Percentiles rank a stretch among this genome's conserved stretches.
phyloP scores from a whole-genome alignment of 176 grass and related monocot genomes.

The Lolium rigidum region DNA sequence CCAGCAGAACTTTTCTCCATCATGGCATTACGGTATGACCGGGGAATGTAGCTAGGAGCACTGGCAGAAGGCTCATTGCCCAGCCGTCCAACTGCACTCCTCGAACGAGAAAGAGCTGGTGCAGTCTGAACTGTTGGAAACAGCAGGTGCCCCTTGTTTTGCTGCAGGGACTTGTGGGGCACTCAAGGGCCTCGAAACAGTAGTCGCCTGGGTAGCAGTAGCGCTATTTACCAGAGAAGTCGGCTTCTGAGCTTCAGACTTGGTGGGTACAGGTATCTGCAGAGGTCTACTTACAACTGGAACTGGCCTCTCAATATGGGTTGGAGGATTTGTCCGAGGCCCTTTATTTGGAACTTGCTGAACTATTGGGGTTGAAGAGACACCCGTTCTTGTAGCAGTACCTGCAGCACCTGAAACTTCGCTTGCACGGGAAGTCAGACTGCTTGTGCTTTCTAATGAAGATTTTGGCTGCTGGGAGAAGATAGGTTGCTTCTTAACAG shows the following conservation, averaged over 20 bases:
- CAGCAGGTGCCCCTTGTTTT: slow-evolving; percentile 49
- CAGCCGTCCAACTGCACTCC: slow-evolving; percentile 72
- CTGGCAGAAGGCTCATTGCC: slow-evolving; percentile 64
- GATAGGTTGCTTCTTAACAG: slow-evolving; percentile 58
- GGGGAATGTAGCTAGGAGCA: slow-evolving; percentile 70
- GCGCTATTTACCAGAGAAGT: slow-evolving; percentile 41
- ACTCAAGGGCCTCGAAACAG: slow-evolving; percentile 67
- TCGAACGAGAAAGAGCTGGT: slow-evolving; percentile 70
- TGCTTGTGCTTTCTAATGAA: slow-evolving; percentile 45
- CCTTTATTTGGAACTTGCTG: slow-evolving; percentile 56
- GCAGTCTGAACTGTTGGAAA: slow-evolving; percentile 55
- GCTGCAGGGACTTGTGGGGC: slow-evolving; percentile 73
- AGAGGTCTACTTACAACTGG: slow-evolving; percentile 38
- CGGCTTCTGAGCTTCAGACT: slow-evolving; percentile 59
- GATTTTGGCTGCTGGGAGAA: slow-evolving; percentile 62
- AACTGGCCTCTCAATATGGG: slow-evolving; percentile 49
- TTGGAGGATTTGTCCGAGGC: slow-evolving; percentile 22
- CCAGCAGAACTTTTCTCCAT: slow-evolving; percentile 61
- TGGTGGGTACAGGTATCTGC: slow-evolving; percentile 39
- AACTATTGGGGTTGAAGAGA: slow-evolving; percentile 5
- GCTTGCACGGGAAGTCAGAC: slow-evolving; percentile 27
- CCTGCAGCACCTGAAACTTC: slow-evolving; percentile 46
- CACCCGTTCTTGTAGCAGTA: slow-evolving; percentile 27
- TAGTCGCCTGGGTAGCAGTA: slow-evolving; percentile 39
- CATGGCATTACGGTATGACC: slow-evolving; percentile 91